phyloP scores from a whole-genome alignment of 2,329 filamentous ascomycete species.

The Phaeosphaeria sp. region DNA sequence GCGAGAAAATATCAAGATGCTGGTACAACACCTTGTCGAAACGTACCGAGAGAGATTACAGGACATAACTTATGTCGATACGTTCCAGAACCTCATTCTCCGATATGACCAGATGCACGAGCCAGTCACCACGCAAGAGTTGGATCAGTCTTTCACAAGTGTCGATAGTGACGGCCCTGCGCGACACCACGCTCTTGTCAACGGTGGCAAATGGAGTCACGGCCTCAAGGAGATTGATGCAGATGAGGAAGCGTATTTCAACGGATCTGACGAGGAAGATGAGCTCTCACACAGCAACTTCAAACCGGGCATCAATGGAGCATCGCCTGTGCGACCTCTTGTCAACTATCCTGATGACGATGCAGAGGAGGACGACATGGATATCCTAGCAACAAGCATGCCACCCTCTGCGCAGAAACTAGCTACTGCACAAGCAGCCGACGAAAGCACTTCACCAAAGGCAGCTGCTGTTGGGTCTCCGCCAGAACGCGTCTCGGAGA shows the following conservation, averaged over 20 bases:
- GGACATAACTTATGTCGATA: constrained; percentile 80
- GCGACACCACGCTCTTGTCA: constrained; percentile 55
- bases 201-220: constrained; percentile 67
- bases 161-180: constrained; percentile 64
- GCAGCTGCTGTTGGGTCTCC: constrained; percentile 31
- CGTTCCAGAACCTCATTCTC: constrained; percentile 77
- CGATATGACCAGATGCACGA: constrained; percentile 76
- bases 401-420: constrained; percentile 40
- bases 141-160: constrained; percentile 70
- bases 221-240: constrained; percentile 83
- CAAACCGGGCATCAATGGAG: constrained; percentile 64
- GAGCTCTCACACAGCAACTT: constrained; percentile 52
- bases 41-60: constrained; percentile 81
- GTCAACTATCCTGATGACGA: constrained; percentile 96
- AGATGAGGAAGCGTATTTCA: constrained; percentile 93
- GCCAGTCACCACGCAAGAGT: constrained; percentile 65
- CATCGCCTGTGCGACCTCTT: constrained; percentile 69
- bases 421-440: constrained; percentile 27
- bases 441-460: constrained; percentile 33
- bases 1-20: constrained; percentile 65
- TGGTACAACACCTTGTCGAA: constrained; percentile 84
- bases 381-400: constrained; percentile 59
- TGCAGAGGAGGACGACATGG: constrained; percentile 64
- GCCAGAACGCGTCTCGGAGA: constrained; percentile 83
- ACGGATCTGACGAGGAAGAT: constrained; percentile 85